phyloP scores from a whole-genome alignment of 164 flowering plant species.

The Vitis riparia region DNA sequence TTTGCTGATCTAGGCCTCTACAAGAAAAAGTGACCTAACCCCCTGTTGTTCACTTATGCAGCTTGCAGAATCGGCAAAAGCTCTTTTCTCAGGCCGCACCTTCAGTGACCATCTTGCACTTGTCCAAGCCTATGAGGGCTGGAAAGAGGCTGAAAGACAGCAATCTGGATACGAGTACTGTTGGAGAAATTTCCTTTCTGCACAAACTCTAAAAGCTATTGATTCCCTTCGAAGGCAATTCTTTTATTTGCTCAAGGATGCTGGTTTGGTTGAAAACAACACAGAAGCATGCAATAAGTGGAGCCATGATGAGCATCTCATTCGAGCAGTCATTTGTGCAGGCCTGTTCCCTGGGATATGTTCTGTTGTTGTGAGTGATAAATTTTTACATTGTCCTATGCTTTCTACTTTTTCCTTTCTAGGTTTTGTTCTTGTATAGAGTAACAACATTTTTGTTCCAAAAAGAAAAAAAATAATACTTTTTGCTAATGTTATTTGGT shows the following conservation, averaged over 20 bases:
- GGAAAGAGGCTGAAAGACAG: constrained; percentile 85
- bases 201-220: constrained; percentile 83
- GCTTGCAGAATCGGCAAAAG: constrained; percentile 91
- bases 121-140: constrained; percentile 87
- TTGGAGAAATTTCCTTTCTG: constrained; percentile 91
- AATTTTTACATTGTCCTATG: background rate
- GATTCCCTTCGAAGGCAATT: constrained; percentile 86
- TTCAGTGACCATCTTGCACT: constrained; percentile 92
- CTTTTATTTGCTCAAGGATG: constrained; percentile 64
- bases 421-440: background rate
- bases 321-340: constrained; percentile 82
- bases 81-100: constrained; percentile 61
- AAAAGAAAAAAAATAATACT: no score
- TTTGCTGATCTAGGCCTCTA: no score
- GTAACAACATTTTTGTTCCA: no score
- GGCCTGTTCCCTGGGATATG: constrained; percentile 94
- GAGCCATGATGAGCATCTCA: constrained; percentile 76
- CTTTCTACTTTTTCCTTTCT: background rate
- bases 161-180: constrained; percentile 80
- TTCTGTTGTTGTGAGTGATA: constrained; percentile 76
- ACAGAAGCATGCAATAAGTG: constrained; percentile 43
- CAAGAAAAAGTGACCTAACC: no score
- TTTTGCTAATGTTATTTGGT: background rate
- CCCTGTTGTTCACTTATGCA: constrained; percentile 25
- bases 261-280: constrained; percentile 59